phyloP scores from a whole-genome alignment of 2,329 filamentous ascomycete genomes.

The Phaeophleospora eucalypticola region DNA sequence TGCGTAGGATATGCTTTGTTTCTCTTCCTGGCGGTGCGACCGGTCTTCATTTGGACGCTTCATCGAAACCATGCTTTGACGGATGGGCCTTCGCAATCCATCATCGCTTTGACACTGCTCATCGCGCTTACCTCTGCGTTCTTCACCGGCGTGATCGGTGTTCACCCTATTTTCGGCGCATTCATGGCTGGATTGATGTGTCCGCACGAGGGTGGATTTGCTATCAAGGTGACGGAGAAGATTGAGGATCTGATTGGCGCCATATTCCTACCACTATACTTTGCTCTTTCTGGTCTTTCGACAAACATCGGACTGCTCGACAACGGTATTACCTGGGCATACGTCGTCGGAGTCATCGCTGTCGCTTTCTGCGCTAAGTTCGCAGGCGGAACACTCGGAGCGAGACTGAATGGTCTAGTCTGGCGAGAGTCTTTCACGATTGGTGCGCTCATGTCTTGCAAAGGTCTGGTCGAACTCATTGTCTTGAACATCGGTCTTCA shows the following conservation, averaged over 20 bases:
- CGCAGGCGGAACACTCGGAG: slow-evolving; percentile 73
- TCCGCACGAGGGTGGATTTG: slow-evolving; percentile 83
- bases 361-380: slow-evolving; percentile 86
- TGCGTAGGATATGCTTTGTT: slow-evolving; percentile 72
- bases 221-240: slow-evolving; percentile 88
- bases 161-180: slow-evolving; percentile 91
- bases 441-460: slow-evolving; percentile 91
- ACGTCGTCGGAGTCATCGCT: slow-evolving; percentile 76
- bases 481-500: slow-evolving; percentile 85
- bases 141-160: slow-evolving; percentile 85
- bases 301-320: slow-evolving; percentile 83
- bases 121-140: slow-evolving; percentile 75
- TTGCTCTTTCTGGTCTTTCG: slow-evolving; percentile 83
- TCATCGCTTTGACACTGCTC: slow-evolving; percentile 77
- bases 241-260: slow-evolving; percentile 85
- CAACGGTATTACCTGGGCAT: slow-evolving; percentile 79
- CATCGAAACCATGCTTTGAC: slow-evolving; percentile 71
- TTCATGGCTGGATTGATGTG: slow-evolving; percentile 88
- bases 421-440: slow-evolving; percentile 91
- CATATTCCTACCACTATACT: slow-evolving; percentile 85
- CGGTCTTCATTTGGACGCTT: slow-evolving; percentile 70
- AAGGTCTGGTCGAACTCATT: slow-evolving; percentile 90
- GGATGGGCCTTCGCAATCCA: slow-evolving; percentile 80
- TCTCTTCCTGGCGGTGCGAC: slow-evolving; percentile 67
- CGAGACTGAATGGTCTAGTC: slow-evolving; percentile 68